Evolutionary conservation across 2,329 filamentous ascomycete species (phyloP), one percentile per base, ranked within the genome.

Genomic region (Ceratocystis destructans): DNA sequence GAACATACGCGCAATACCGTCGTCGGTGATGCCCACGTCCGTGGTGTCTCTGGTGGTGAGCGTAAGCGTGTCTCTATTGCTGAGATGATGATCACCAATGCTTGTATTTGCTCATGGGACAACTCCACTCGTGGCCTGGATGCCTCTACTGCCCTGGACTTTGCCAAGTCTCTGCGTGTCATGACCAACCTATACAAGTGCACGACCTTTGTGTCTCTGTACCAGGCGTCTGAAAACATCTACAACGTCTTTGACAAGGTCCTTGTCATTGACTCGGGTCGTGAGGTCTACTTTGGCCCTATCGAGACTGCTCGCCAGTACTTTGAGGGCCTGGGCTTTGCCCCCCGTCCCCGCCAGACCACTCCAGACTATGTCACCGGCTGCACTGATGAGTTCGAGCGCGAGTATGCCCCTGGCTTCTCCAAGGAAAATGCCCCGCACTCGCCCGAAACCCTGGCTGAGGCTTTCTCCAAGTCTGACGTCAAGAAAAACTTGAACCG

Each of bases 1-100:
- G 88, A 92, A 74, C 90, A 96, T 74, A 95, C 90, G 0, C 82
- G 84, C 64, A 83, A 91, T 73, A 96, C 92, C 0, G 84, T 93
- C 37, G 90, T 96, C 31, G 92, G 92, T 6, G 88, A 94, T 69
- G 83, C 84, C 0, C 90, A 93, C 69, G 82, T 94, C 22, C 86
- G 89, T 63, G 91, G 90, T 73, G 81, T 95, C 0, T 90, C 85
- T 59, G 90, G 88, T 69, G 89, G 87, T 66, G 89, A 93, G 76
- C 80, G 87, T 66, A 90, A 90, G 77, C 85, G 88, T 69, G 89
- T 92, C 5, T 88, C 86, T 25, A 93, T 95, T 68, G 88, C 88
- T 0, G 90, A 94, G 74, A 89, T 89, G 78, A 88, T 92, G 82
- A 80, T 89, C 62, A 89, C 87, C 2, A 85, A 84, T 66, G 87